A percentile compares a stretch with the other conserved stretches of the same genome.
phyloP scores from a whole-genome alignment of 192 early-diverging fungal genomes.

The Backusella circina region DNA sequence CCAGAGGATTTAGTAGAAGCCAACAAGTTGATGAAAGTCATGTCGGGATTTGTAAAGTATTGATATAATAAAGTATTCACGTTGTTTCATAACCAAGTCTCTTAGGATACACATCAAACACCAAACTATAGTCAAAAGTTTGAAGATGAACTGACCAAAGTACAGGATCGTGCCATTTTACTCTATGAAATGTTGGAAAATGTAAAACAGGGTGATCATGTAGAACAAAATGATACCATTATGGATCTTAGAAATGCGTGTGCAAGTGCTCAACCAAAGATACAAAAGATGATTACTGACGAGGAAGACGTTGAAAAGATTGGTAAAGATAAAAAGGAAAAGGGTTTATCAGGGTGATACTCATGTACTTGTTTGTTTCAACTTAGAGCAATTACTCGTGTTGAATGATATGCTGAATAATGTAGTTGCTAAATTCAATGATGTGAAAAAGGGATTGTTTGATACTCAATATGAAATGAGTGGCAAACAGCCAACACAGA shows the following conservation, averaged over 20 bases:
- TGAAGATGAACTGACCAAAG: conserved; percentile 73
- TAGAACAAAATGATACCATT: conserved; percentile 47
- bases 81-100: not conserved
- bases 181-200: conserved; percentile 81
- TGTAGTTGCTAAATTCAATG: conserved; percentile 68
- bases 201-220: conserved; percentile 54
- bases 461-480: conserved; percentile 34
- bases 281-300: conserved; percentile 69
- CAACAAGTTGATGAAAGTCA: conserved; percentile 96
- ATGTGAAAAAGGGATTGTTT: conserved; percentile 47
- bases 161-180: conserved; percentile 72
- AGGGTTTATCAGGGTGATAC: not conserved
- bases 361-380: not conserved
- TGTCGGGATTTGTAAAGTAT: conserved; percentile 86
- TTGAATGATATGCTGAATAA: conserved; percentile 80
- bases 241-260: conserved; percentile 60
- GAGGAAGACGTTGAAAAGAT: conserved; percentile 74
- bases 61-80: not conserved
- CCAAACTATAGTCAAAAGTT: conserved; percentile 90
- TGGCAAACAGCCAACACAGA: conserved; percentile 12
- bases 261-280: conserved; percentile 65
- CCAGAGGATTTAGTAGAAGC: conserved; percentile 93
- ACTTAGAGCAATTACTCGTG: conserved; percentile 63
- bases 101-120: conserved; percentile 52
- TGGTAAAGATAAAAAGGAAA: conserved; percentile 42